Conservation (phyloP, 2,329 filamentous ascomycete species). For the Calcarisporium arbuscula region DNA sequence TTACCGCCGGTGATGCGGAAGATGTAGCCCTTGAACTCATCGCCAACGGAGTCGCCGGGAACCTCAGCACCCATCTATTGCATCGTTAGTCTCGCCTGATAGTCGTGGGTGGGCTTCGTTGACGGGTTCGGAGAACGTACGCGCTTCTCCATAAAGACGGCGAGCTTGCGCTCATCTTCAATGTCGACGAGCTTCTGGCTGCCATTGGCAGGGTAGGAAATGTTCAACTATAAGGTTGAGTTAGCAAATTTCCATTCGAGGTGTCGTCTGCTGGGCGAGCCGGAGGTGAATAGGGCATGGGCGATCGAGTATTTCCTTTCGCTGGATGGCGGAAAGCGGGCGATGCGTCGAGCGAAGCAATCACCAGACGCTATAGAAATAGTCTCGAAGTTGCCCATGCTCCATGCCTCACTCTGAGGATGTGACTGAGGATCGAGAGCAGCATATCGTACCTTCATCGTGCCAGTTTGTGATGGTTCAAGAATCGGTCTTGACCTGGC, state of each 20-base stretch:
- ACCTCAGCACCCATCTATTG: constrained; percentile 82
- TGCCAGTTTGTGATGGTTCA: constrained; percentile 40
- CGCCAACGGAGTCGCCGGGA: constrained; percentile 86
- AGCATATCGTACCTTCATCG: constrained; percentile 39
- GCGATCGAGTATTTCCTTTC: too few relatives aligned
- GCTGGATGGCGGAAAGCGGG: too few relatives aligned
- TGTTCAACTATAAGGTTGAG: constrained; percentile 48
- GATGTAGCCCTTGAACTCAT: constrained; percentile 99
- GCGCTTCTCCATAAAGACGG: constrained; percentile 97
- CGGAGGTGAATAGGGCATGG: too few relatives aligned
- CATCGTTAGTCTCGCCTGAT: constrained; percentile 4
- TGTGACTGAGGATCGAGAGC: constrained; percentile 2
- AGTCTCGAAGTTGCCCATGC: too few relatives aligned
- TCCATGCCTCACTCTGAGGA: too few relatives aligned
- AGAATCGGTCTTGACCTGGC: constrained; percentile 38
- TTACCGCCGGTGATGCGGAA: constrained; percentile 99
- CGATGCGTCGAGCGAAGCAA: too few relatives aligned
- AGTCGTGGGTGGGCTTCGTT: constrained; percentile 11
- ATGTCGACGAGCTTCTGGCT: constrained; percentile 99
- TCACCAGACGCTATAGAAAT: too few relatives aligned
- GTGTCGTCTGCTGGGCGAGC: too few relatives aligned
- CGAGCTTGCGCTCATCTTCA: constrained; percentile 98
- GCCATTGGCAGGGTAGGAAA: constrained; percentile 94
- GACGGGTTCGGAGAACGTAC: constrained; percentile 49
- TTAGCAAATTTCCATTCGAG: too few relatives aligned